Percentiles rank a stretch among this genome's conserved stretches.
Evolutionary conservation across 257 asterid genomes (phyloP).

Genomic region (Capsicum pubescens): DNA sequence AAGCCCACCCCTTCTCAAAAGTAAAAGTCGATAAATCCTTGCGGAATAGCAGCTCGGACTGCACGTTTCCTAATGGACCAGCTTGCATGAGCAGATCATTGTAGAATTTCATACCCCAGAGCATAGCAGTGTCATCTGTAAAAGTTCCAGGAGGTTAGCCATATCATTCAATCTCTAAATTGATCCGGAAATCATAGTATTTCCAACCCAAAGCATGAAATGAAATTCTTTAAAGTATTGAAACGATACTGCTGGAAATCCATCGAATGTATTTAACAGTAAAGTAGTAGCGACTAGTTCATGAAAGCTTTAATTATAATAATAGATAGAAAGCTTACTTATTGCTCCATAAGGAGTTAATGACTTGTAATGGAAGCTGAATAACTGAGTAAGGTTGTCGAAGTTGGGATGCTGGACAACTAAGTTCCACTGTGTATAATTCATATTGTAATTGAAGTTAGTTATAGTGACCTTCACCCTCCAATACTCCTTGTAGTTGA

Average conservation of each 20-base stretch:
- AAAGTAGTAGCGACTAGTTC: background rate
- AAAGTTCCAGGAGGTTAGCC: background rate
- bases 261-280: background rate
- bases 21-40: constrained; percentile 35
- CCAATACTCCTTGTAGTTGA: constrained; percentile 39
- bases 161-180: background rate
- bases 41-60: constrained; percentile 40
- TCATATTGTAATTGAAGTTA: constrained; percentile 42
- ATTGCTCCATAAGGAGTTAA: constrained; percentile 35
- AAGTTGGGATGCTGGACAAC: constrained; percentile 42
- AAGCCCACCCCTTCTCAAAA: constrained; percentile 44
- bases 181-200: constrained; percentile 19
- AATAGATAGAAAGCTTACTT: constrained; percentile 27
- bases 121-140: constrained; percentile 47
- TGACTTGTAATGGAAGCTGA: constrained; percentile 39
- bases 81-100: constrained; percentile 45
- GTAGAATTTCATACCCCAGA: constrained; percentile 41
- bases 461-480: constrained; percentile 39
- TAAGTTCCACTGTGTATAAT: constrained; percentile 38
- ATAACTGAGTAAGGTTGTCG: constrained; percentile 32
- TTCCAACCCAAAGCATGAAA: background rate
- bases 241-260: background rate
- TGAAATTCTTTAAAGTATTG: background rate
- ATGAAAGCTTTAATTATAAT: background rate
- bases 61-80: constrained; percentile 42